Percentiles rank a stretch among this genome's conserved stretches.
Conservation (phyloP, 176 grass and related monocot genomes). For the Puya raimondii region DNA sequence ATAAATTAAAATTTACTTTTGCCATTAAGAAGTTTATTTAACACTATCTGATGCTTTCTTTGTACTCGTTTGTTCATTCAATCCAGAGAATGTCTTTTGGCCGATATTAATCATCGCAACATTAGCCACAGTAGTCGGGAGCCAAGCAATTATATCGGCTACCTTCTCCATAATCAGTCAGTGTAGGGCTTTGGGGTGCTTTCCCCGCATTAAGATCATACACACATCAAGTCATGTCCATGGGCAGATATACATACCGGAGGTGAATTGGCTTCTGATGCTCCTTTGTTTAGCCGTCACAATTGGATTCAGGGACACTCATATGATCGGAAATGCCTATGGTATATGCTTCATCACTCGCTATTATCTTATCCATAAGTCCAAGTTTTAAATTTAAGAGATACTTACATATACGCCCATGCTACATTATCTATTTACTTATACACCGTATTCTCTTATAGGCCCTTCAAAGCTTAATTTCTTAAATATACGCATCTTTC, state of each 20-base stretch:
- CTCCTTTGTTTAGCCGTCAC: conserved; percentile 53
- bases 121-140: conserved; percentile 68
- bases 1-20: neutral
- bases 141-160: conserved; percentile 87
- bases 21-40: neutral
- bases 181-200: conserved; percentile 75
- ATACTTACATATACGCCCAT: neutral
- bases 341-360: conserved; percentile 25
- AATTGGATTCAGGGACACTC: conserved; percentile 59
- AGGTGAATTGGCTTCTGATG: conserved; percentile 85
- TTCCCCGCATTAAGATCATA: conserved; percentile 70
- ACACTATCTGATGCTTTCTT: neutral
- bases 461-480: too few species aligned
- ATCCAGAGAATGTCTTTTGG: conserved; percentile 71
- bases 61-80: neutral
- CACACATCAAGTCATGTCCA: conserved; percentile 76
- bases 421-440: neutral
- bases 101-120: conserved; percentile 71
- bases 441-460: too few species aligned
- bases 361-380: neutral
- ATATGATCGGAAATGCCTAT: conserved; percentile 83
- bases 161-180: conserved; percentile 86
- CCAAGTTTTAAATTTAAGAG: neutral
- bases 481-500: too few species aligned
- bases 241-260: conserved; percentile 87